Evolutionary conservation across 2,329 filamentous ascomycete genomes (phyloP), one percentile per base, ranked within the genome.

Genomic region (Colletotrichum brevisporum): DNA sequence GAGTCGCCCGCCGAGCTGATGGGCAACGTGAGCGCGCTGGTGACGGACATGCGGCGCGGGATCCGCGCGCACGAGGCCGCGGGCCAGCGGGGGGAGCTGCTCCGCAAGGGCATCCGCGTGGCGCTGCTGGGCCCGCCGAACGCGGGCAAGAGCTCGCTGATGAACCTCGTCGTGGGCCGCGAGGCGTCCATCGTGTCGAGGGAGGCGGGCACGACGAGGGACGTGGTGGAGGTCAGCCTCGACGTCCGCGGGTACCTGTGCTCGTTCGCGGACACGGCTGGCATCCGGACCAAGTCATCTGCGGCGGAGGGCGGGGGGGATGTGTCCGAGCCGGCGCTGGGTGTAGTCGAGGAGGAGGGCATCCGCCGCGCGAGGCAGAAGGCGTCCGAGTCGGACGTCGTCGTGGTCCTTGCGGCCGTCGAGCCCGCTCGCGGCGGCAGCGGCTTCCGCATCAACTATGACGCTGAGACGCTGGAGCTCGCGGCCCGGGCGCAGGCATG

Each of bases 181-280:
- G 95, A 98, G 78, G 96, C 96, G 2, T 97, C 95, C 4, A 99
- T 99, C 74, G 96, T 99, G 8, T 97, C 94, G 52, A 87, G 90
- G 1, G 95, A 98, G 81, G 94, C 94, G 47, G 96, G 96, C 0
- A 99, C 96, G 0, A 99, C 96, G 6, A 85, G 96, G 69, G 96
- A 99, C 81, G 91, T 99, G 60, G 91, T 99, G 12, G 96, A 99
- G 82, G 93, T 96, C 0, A 92, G 92, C 31, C 86, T 99, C 27
- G 96, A 99, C 80, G 86, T 99, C 55, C 90, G 91, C 0, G 96
- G 96, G 0, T 99, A 93, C 82, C 89, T 97, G 57, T 97, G 95
- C 79, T 93, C 93, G n/a, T 91, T 99, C 76, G 95, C 95, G 16
- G 96, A 99, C 81, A 98, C 96, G 75, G 96, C 96, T 21, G 96